Evolutionary conservation across 2,329 filamentous ascomycete species (phyloP).

Genomic region (Endocalyx cinctus): DNA sequence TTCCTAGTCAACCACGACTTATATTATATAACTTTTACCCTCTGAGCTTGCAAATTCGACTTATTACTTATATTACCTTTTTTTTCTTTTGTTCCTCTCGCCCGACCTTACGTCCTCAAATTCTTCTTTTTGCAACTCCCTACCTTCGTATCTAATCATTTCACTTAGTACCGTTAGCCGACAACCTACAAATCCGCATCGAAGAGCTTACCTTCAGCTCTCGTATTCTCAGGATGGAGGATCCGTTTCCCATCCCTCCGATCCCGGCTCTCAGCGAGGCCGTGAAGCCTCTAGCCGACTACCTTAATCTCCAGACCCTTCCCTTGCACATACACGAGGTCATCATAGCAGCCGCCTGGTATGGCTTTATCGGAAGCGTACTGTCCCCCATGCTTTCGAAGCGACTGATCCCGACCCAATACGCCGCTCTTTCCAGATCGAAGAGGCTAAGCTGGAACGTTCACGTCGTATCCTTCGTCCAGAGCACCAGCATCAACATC

Average conservation of each 20-base stretch:
- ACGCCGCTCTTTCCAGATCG: slow-evolving; percentile 54
- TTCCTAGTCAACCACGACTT: too few relatives aligned
- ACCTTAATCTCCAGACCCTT: slow-evolving; percentile 58
- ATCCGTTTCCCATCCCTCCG: slow-evolving; percentile 64
- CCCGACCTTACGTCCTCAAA: too few relatives aligned
- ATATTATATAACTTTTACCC: too few relatives aligned
- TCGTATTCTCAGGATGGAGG: slow-evolving; percentile 52
- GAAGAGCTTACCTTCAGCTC: too few relatives aligned
- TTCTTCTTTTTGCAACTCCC: too few relatives aligned
- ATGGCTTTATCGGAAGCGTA: slow-evolving; percentile 62
- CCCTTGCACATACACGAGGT: slow-evolving; percentile 77
- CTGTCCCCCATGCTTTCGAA: slow-evolving; percentile 64
- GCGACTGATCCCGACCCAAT: slow-evolving; percentile 57
- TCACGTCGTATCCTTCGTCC: slow-evolving; percentile 78
- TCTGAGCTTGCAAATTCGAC: too few relatives aligned
- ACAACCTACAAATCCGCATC: too few relatives aligned
- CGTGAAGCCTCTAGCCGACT: slow-evolving; percentile 60
- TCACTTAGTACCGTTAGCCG: too few relatives aligned
- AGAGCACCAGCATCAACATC: slow-evolving; percentile 66
- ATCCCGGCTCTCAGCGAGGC: slow-evolving; percentile 52
- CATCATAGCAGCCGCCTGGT: slow-evolving; percentile 59
- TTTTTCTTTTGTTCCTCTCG: too few relatives aligned
- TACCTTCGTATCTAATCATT: neutral
- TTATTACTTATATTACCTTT: too few relatives aligned
- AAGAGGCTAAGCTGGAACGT: slow-evolving; percentile 80